Percentiles rank a stretch among this genome's conserved stretches.
Evolutionary conservation across 345 rosid species (phyloP).

Genomic region (Aurinia saxatilis): DNA sequence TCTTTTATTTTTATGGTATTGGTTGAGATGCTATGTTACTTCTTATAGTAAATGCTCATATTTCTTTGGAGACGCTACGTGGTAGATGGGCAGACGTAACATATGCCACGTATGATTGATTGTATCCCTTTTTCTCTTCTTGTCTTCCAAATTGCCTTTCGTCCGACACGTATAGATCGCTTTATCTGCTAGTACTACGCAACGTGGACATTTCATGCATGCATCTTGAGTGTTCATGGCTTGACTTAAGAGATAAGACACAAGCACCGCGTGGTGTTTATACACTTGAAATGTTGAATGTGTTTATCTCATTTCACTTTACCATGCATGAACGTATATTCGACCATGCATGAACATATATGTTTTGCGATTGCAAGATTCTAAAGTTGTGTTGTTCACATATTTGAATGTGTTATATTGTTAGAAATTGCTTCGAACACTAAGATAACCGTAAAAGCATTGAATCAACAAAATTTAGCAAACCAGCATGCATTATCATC

Average conservation of each 20-base stretch:
- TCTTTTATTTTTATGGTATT: not conserved
- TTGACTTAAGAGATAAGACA: not conserved
- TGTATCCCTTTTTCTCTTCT: not conserved
- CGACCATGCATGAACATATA: too few species aligned
- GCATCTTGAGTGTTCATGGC: not conserved
- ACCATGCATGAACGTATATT: too few species aligned
- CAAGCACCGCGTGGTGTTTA: too few species aligned
- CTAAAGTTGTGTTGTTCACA: too few species aligned
- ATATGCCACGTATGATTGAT: constrained; percentile 18
- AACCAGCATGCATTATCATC: too few species aligned
- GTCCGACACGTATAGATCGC: not conserved
- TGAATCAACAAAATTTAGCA: too few species aligned
- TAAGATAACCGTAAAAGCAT: too few species aligned
- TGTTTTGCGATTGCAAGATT: too few species aligned
- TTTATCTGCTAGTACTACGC: not conserved
- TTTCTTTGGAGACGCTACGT: constrained; percentile 12
- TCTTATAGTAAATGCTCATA: constrained; percentile 12
- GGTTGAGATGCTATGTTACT: not conserved
- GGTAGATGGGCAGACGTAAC: not conserved
- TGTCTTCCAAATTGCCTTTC: not conserved
- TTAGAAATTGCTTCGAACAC: too few species aligned
- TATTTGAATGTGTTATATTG: too few species aligned
- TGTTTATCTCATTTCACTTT: too few species aligned
- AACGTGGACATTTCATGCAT: constrained; percentile 20
- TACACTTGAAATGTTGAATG: too few species aligned